Evolutionary conservation across 176 grass and related monocot genomes (phyloP).

Genomic region (Calamus simplicifolius): DNA sequence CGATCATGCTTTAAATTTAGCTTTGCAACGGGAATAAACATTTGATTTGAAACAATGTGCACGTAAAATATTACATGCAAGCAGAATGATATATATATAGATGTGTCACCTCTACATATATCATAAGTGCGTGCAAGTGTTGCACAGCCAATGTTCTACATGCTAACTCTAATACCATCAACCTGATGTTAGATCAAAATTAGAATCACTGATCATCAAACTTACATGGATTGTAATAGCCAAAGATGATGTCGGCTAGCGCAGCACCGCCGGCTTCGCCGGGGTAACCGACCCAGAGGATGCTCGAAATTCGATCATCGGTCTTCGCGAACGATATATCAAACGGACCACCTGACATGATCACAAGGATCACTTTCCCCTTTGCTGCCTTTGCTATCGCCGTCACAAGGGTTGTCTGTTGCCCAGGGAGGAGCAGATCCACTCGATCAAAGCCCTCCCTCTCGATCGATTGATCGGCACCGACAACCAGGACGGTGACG

Average conservation of each 20-base stretch:
- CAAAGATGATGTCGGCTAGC: slow-evolving; percentile 76
- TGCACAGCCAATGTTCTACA: too few species aligned
- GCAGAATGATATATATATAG: too few species aligned
- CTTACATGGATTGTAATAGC: slow-evolving; percentile 70
- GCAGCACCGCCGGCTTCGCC: slow-evolving; percentile 81
- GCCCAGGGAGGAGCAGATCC: slow-evolving; percentile 56
- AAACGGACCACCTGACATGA: slow-evolving; percentile 89
- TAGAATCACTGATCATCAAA: neutral
- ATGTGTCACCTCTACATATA: too few species aligned
- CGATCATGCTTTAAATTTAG: too few species aligned
- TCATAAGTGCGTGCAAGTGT: too few species aligned
- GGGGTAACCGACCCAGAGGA: slow-evolving; percentile 89
- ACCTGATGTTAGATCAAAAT: neutral
- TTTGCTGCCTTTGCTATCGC: slow-evolving; percentile 55
- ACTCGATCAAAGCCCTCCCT: slow-evolving; percentile 63
- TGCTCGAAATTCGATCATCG: slow-evolving; percentile 48
- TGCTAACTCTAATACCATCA: too few species aligned
- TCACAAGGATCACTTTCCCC: slow-evolving; percentile 73
- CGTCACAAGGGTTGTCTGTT: slow-evolving; percentile 54
- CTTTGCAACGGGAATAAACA: too few species aligned
- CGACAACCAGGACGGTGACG: slow-evolving; percentile 75
- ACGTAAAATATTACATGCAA: too few species aligned
- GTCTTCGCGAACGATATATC: slow-evolving; percentile 55
- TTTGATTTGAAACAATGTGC: too few species aligned
- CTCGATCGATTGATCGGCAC: slow-evolving; percentile 67